Evolutionary conservation across 495 filamentous ascomycete species (phyloP).

Genomic region (Aspergillus haitiensis): DNA sequence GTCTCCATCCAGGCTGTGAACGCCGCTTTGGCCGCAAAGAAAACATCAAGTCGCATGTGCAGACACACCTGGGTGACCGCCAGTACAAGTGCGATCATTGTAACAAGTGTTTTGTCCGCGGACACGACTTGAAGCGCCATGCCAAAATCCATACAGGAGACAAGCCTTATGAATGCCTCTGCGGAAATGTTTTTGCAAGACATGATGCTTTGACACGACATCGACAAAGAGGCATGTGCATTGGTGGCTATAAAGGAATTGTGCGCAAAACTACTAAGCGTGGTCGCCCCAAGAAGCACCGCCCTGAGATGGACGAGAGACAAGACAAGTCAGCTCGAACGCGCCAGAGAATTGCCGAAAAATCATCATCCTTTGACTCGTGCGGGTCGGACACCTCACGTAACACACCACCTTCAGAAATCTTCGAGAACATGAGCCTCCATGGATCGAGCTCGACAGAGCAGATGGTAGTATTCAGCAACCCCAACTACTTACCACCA

Average conservation of each 20-base stretch:
- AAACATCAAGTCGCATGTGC: slow-evolving; percentile 96
- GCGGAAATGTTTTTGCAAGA: slow-evolving; percentile 85
- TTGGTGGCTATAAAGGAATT: slow-evolving; percentile 83
- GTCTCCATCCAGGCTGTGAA: slow-evolving; percentile 74
- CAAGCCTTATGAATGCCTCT: slow-evolving; percentile 88
- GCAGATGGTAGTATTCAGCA: slow-evolving; percentile 40
- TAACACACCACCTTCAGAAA: slow-evolving; percentile 35
- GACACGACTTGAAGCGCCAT: slow-evolving; percentile 95
- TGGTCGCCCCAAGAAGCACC: slow-evolving; percentile 64
- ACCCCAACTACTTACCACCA: slow-evolving; percentile 44
- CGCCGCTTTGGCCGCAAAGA: slow-evolving; percentile 91
- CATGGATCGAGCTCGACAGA: slow-evolving; percentile 46
- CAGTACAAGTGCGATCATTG: slow-evolving; percentile 89
- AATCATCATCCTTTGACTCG: slow-evolving; percentile 35
- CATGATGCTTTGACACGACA: slow-evolving; percentile 95
- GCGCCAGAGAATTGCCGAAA: slow-evolving; percentile 48
- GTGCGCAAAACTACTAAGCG: slow-evolving; percentile 69
- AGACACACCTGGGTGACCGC: slow-evolving; percentile 93
- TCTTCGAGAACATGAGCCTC: slow-evolving; percentile 46
- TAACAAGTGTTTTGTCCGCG: slow-evolving; percentile 90
- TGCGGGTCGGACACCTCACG: slow-evolving; percentile 36
- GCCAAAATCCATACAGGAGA: slow-evolving; percentile 93
- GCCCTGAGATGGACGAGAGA: slow-evolving; percentile 65
- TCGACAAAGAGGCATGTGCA: slow-evolving; percentile 90
- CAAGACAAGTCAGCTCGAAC: slow-evolving; percentile 60